A percentile compares a stretch with the other conserved stretches of the same genome.
Evolutionary conservation across 805 yeast genomes (phyloP).

Genomic region (Lachancea kluyveri): DNA sequence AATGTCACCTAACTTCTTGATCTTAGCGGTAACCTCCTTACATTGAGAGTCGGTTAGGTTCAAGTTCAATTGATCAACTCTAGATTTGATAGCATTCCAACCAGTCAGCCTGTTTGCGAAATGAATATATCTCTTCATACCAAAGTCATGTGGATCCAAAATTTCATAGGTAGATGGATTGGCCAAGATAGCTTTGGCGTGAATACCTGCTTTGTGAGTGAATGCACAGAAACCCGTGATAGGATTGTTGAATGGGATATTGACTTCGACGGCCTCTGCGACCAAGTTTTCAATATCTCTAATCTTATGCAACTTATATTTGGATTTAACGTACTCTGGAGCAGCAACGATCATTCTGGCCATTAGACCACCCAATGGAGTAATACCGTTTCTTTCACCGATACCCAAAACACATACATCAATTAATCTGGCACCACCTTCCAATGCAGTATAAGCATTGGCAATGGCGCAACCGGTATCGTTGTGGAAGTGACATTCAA

Average conservation of each 20-base stretch:
- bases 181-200: constrained; percentile 96
- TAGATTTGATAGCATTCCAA: constrained; percentile 97
- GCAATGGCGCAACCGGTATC: constrained; percentile 99
- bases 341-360: constrained; percentile 99
- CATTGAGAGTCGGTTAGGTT: constrained; percentile 85
- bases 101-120: constrained; percentile 98
- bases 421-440: constrained; percentile 92
- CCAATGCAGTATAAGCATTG: constrained; percentile 95
- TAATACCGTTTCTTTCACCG: constrained; percentile 98
- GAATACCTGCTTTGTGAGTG: constrained; percentile 99
- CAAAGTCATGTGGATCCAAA: constrained; percentile 89
- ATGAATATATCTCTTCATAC: constrained; percentile 92
- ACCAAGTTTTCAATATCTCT: constrained; percentile 94
- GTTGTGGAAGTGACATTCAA: constrained; percentile 97
- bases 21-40: constrained; percentile 91
- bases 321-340: constrained; percentile 89
- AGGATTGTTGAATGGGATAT: constrained; percentile 96
- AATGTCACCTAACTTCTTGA: constrained; percentile 91
- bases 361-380: constrained; percentile 97
- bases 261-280: constrained; percentile 95
- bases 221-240: constrained; percentile 99
- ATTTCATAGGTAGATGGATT: constrained; percentile 99
- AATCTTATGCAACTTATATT: constrained; percentile 91
- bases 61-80: constrained; percentile 95
- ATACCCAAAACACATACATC: constrained; percentile 96